Base-by-base conservation (phyloP, 192 early-diverging fungal species). In the Blastocladiella britannica region DNA sequence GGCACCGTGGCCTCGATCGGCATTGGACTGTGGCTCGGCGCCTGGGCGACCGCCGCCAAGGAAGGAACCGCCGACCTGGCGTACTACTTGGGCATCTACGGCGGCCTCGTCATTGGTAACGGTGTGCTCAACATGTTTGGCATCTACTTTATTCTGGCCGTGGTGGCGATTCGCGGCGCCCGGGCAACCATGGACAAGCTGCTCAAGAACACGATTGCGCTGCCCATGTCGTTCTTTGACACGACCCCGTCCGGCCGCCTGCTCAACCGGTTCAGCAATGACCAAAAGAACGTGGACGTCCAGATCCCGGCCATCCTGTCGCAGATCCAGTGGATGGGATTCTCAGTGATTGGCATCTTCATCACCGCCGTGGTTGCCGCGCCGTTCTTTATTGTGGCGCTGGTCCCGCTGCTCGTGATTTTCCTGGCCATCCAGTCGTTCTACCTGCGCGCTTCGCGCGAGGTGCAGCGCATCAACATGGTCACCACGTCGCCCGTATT, bases 211-310 rank as follows among this genome's bases (percentile, higher is more conserved):
- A 70, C 87, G 27, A 59, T 80, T 25, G 76, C 72, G 27, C 81
- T 86, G 2, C 81, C 81, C 62, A 70, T 91, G 29, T 76, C 82
- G 22, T 94, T 94, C 77, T 95, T 88, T 66, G 89, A 92, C 62
- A 81, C 79, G n/a, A 89, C 85, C 20, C 92, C 92, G 9, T 70
- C 88, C 20, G 89, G 66, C 26, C 61, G 73, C 8, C 83, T 85
- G 26, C 25, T 87, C 67, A 96, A 94, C 66, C 69, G 95, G 43
- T 93, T 91, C 62, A 84, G 84, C 26, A 82, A 84, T 7, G 89
- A 97, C 69, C 83, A 92, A 65, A 81, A 82, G 24, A 79, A 81
- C 1, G 68, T 93, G 56, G 89, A 93, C 62, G 77, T 79, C 53
- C 58, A 56, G 6, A 64, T 81, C 28, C 71, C 73, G 37, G 37